These are phyloP conservation scores for Sphaerobolus stellatus DNA, from an alignment of 1,284 basidiomycete genomes.

Conservation along the genomic window DNA sequence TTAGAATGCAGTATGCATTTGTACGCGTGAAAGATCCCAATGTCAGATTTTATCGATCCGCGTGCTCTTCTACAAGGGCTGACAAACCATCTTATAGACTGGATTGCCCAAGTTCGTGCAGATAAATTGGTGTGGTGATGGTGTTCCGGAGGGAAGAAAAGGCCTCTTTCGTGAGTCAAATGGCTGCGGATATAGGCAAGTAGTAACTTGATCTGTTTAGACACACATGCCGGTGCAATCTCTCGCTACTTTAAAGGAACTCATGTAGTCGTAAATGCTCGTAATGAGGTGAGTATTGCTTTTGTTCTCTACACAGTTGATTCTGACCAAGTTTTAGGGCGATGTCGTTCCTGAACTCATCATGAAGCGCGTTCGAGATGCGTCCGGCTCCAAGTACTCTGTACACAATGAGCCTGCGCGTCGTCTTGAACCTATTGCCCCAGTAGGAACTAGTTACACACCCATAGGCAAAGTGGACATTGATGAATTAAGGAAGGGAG, in stretches of 20 bases:
- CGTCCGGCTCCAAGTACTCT: slow-evolving; percentile 91
- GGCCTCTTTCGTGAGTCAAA: slow-evolving; percentile 73
- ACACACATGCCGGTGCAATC: slow-evolving; percentile 83
- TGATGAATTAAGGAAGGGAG: slow-evolving; percentile 44
- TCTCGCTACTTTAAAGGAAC: slow-evolving; percentile 80
- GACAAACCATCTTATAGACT: slow-evolving; percentile 48
- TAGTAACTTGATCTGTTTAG: slow-evolving; percentile 22
- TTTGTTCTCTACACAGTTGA: neutral
- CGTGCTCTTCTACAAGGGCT: neutral
- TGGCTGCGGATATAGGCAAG: neutral
- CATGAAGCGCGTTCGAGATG: slow-evolving; percentile 85
- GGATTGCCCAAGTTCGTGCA: slow-evolving; percentile 92
- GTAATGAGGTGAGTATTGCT: slow-evolving; percentile 70
- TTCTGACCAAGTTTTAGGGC: slow-evolving; percentile 42
- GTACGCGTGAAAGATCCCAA: slow-evolving; percentile 85
- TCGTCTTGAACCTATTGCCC: slow-evolving; percentile 66
- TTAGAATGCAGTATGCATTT: slow-evolving; percentile 93
- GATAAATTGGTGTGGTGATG: slow-evolving; percentile 93
- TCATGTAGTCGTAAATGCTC: slow-evolving; percentile 89
- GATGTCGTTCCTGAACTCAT: slow-evolving; percentile 81
- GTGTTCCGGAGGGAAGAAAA: slow-evolving; percentile 90
- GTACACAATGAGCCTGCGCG: slow-evolving; percentile 66
- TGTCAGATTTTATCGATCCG: slow-evolving; percentile 42
- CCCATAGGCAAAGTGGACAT: slow-evolving; percentile 74
- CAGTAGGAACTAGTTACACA: slow-evolving; percentile 70